These are phyloP conservation scores for Prunus fruticosa DNA, from an alignment of 306 rosid genomes.

Conservation along the genomic window DNA sequence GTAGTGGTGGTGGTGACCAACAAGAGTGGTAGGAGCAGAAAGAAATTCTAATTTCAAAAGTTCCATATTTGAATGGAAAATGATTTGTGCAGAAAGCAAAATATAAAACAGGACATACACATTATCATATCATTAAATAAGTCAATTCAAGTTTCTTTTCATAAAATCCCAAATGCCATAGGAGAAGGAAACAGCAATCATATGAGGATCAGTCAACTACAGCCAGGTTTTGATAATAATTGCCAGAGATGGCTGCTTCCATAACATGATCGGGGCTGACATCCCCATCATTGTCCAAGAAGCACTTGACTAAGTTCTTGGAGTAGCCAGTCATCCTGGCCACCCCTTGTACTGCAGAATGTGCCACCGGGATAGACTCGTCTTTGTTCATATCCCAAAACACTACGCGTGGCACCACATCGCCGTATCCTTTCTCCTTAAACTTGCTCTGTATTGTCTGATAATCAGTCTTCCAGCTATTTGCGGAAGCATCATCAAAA, in stretches of 20 bases:
- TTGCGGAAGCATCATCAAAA: conserved; percentile 41
- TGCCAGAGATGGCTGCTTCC: conserved; percentile 48
- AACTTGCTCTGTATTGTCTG: conserved; percentile 47
- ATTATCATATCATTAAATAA: no score
- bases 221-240: conserved; percentile 32
- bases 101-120: no score
- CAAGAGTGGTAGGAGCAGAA: no score
- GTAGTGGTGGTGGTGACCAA: no score
- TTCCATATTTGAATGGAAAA: no score
- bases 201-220: conserved; percentile 29
- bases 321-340: conserved; percentile 59
- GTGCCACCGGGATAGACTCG: conserved; percentile 37
- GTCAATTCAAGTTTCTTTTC: no score
- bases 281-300: conserved; percentile 41
- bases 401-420: conserved; percentile 52
- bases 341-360: conserved; percentile 44
- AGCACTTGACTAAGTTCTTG: conserved; percentile 46
- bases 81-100: no score
- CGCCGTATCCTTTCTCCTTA: conserved; percentile 41
- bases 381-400: conserved; percentile 66
- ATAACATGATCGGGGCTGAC: conserved; percentile 27
- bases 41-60: no score
- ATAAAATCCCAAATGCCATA: no score
- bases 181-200: no score
- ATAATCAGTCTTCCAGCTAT: conserved; percentile 61